Conservation (phyloP, 1,139 yeast species). For the Sugiyamaella neomexicana region DNA sequence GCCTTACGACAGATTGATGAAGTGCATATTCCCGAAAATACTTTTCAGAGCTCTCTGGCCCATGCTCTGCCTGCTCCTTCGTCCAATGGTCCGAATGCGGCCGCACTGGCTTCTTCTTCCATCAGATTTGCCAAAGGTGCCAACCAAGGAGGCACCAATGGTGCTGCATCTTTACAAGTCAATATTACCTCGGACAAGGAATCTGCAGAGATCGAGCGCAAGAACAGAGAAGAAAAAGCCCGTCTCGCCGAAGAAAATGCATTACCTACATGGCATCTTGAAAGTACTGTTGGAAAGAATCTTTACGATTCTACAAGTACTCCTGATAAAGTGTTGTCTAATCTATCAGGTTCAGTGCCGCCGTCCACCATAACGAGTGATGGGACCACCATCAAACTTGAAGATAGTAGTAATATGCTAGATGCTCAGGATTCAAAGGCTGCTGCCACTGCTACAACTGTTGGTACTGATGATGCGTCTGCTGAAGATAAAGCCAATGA, state of each 20-base stretch:
- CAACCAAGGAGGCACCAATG: constrained; percentile 23
- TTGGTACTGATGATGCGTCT: constrained; percentile 35
- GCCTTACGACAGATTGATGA: constrained; percentile 86
- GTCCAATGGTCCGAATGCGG: constrained; percentile 27
- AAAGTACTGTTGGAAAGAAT: constrained; percentile 75
- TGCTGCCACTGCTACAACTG: constrained; percentile 29
- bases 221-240: constrained; percentile 67
- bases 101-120: constrained; percentile 9
- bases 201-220: constrained; percentile 52
- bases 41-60: constrained; percentile 76
- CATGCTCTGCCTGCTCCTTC: constrained; percentile 80
- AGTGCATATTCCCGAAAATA: constrained; percentile 78
- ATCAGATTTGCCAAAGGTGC: constrained; percentile 16
- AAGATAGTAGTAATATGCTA: constrained; percentile 10
- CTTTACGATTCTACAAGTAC: constrained; percentile 43
- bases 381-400: constrained; percentile 16
- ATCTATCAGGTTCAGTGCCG: too few species aligned
- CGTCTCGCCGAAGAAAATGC: constrained; percentile 77
- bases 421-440: constrained; percentile 38
- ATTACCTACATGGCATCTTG: constrained; percentile 93
- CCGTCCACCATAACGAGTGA: too few species aligned
- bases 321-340: constrained; percentile 35
- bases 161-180: constrained; percentile 65
- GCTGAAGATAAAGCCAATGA: constrained; percentile 46
- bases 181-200: constrained; percentile 91